Base-by-base conservation (phyloP, 2,329 filamentous ascomycete genomes). In the Aspergillus piperis region DNA sequence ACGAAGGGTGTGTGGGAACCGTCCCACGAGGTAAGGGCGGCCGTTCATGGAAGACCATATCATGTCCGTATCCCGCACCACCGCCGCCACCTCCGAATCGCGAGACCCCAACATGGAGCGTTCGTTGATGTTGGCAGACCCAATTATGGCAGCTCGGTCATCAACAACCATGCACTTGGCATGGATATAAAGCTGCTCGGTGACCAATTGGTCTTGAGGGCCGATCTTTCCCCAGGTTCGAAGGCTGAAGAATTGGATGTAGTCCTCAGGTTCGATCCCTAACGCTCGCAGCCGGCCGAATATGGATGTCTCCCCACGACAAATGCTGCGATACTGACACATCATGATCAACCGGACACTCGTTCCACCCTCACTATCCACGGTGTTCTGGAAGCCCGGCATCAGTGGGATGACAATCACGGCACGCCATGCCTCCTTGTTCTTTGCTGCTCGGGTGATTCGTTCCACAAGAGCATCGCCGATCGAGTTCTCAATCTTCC, bases 81-180 rank as follows among this genome's bases (percentile, higher is more conserved):
- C 85, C 6, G 93, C 89, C 5, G 94, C 95, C 63, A 91, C 88
- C 77, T 99, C 95, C 0, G 94, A 97, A 75, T 99, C 95, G 70
- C 95, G 87, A 52, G 86, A 89, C 8, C 95, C 95, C 62, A 97
- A 77, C 92, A 98, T 92, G 6, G 94, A 98, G 49, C 95, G 88
- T 76, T 99, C 95, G 70, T 99, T 99, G 81, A 99, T 98, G 73
- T 99, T 99, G 56, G 95, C 95, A 49, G 94, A 98, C 17, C 95
- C 95, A 68, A 99, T 99, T 62, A 99, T 88, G 19, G 90, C 94
- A 60, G 95, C 87, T 36, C 94, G 87, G 71, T 99, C 95, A 75
- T 99, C 95, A 4, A 96, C 94, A 58, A 99, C 85, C 82, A 98
- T 98, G 66, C 90, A 90, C 78, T 99, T 99, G 62, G 95, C 95